phyloP scores from a whole-genome alignment of 139 green algal genomes.

The Chlorella vulgaris region DNA sequence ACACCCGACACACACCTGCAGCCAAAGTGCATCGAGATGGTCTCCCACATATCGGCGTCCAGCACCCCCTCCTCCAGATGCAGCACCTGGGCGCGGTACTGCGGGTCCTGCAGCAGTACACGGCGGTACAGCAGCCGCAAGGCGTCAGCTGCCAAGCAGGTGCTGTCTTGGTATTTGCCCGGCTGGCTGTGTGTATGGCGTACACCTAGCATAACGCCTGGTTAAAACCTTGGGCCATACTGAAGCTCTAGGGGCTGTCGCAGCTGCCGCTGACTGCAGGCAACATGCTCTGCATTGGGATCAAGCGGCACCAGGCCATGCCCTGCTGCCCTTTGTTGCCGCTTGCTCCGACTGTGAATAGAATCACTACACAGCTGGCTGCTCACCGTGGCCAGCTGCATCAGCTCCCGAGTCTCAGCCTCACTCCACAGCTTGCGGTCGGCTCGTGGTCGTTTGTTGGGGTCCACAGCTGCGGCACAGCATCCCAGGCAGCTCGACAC shows the following conservation, averaged over 20 bases:
- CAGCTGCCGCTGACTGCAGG: too few relatives aligned
- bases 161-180: too few relatives aligned
- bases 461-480: conserved; percentile 3
- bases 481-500: too few relatives aligned
- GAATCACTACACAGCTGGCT: neutral
- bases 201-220: too few relatives aligned
- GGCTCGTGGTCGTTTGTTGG: conserved; percentile 23
- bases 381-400: conserved; percentile 5
- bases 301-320: too few relatives aligned
- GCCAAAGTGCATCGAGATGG: conserved; percentile 7
- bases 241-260: too few relatives aligned
- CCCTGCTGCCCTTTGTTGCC: too few relatives aligned
- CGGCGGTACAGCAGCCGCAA: neutral
- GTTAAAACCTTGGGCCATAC: too few relatives aligned
- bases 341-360: too few relatives aligned
- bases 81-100: neutral
- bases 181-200: too few relatives aligned
- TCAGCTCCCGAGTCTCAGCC: conserved; percentile 34
- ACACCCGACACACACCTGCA: neutral
- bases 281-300: too few relatives aligned
- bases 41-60: conserved; percentile 6
- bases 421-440: conserved; percentile 45
- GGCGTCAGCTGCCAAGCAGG: too few relatives aligned
- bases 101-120: neutral
- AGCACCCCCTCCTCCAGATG: neutral